Evolutionary conservation across 169 alveolate genomes (phyloP).

Genomic region (Plasmodium gallinaceum): DNA sequence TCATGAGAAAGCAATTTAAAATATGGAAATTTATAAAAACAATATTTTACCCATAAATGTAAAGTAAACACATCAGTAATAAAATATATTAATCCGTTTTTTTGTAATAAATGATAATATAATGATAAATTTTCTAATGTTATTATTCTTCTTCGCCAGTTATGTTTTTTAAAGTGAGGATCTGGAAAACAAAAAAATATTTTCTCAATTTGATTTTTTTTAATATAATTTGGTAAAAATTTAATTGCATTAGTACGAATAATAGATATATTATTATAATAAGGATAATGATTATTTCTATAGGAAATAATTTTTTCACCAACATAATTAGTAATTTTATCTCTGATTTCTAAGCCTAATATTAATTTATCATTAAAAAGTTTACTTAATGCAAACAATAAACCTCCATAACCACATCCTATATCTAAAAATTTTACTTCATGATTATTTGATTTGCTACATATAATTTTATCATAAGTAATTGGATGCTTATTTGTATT

Average conservation of each 20-base stretch:
- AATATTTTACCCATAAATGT: slow-evolving; percentile 84
- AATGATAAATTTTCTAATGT: slow-evolving; percentile 83
- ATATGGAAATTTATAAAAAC: slow-evolving; percentile 78
- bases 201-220: slow-evolving; percentile 86
- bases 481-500: slow-evolving; percentile 57
- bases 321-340: slow-evolving; percentile 91
- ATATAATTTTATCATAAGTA: slow-evolving; percentile 2
- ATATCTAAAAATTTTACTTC: slow-evolving; percentile 85
- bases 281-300: slow-evolving; percentile 78
- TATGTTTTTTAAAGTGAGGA: slow-evolving; percentile 92
- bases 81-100: slow-evolving; percentile 81
- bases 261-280: slow-evolving; percentile 85
- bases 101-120: slow-evolving; percentile 82
- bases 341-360: slow-evolving; percentile 92
- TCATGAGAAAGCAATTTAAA: slow-evolving; percentile 77
- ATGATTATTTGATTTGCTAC: neutral
- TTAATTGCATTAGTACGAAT: slow-evolving; percentile 92
- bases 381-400: slow-evolving; percentile 86
- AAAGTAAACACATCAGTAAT: slow-evolving; percentile 91
- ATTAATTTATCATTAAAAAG: slow-evolving; percentile 82
- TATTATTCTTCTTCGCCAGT: slow-evolving; percentile 90
- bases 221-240: slow-evolving; percentile 89
- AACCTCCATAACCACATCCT: slow-evolving; percentile 94
- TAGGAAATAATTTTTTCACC: slow-evolving; percentile 88
- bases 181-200: slow-evolving; percentile 93